Conservation (phyloP, 257 asterid genomes). For the Coffea canephora region DNA sequence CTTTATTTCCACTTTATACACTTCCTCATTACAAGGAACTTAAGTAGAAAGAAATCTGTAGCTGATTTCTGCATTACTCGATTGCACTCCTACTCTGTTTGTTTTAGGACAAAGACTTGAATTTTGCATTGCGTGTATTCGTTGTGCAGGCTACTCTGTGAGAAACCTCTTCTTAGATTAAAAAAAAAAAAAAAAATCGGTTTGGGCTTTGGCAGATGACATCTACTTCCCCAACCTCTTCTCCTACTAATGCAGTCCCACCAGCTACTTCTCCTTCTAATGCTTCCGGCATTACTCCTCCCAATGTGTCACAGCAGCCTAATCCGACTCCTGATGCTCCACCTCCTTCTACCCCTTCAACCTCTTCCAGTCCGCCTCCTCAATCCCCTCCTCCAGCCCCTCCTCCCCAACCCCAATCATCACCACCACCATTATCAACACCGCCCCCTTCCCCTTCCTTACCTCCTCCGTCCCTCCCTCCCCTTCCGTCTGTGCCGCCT, state of each 20-base stretch:
- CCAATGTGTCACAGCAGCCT: constrained; percentile 16
- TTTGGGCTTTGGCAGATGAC: constrained; percentile 38
- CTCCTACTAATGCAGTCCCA: constrained; percentile 34
- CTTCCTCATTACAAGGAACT: too few species aligned
- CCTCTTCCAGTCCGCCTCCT: constrained; percentile 39
- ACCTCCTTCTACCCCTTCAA: constrained; percentile 36
- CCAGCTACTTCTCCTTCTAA: constrained; percentile 33
- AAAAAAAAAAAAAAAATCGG: constrained; percentile 18
- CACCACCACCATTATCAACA: constrained; percentile 21
- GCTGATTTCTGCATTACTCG: too few species aligned
- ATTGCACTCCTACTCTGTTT: too few species aligned
- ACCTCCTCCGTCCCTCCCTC: constrained; percentile 14
- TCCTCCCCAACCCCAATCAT: constrained; percentile 17
- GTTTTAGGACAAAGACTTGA: too few species aligned
- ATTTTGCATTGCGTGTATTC: too few species aligned
- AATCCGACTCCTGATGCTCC: constrained; percentile 19
- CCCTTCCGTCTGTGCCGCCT: constrained; percentile 20
- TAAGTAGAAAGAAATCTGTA: too few species aligned
- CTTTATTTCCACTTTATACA: too few species aligned
- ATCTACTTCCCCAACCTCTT: constrained; percentile 42
- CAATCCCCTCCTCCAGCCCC: constrained; percentile 39
- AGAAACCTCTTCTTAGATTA: background rate
- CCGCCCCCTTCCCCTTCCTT: constrained; percentile 20
- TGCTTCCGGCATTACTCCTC: constrained; percentile 21
- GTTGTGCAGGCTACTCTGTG: too few species aligned